phyloP scores from a whole-genome alignment of 257 asterid species.

The Solanum bulbocastanum region DNA sequence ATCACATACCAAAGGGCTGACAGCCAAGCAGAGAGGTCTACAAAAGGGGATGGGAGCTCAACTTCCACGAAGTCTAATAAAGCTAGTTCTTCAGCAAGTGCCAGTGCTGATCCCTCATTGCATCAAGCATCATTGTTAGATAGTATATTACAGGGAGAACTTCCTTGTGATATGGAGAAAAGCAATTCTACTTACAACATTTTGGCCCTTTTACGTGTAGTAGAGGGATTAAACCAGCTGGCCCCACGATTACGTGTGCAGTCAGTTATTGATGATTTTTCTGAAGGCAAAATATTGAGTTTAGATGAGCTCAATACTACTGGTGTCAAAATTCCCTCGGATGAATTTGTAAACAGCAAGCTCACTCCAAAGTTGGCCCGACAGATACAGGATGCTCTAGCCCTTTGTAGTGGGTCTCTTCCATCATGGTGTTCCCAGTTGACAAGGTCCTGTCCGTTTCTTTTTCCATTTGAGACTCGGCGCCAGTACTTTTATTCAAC shows the following conservation, averaged over 20 bases:
- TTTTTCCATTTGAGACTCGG: constrained; percentile 95
- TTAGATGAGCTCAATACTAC: constrained; percentile 35
- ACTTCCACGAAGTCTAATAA: constrained; percentile 51
- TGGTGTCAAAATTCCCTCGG: constrained; percentile 48
- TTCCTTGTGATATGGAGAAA: constrained; percentile 90
- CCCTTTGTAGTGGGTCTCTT: constrained; percentile 92
- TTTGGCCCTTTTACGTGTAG: constrained; percentile 79
- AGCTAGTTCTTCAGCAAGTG: constrained; percentile 42
- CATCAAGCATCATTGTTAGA: constrained; percentile 63
- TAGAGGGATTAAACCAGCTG: constrained; percentile 92
- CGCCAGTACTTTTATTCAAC: constrained; percentile 98
- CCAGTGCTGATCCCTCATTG: constrained; percentile 26
- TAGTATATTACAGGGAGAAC: constrained; percentile 91
- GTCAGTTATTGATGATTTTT: constrained; percentile 47
- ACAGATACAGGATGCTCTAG: constrained; percentile 95
- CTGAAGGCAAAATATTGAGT: constrained; percentile 57
- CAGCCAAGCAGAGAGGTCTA: constrained; percentile 46
- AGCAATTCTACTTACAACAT: constrained; percentile 80
- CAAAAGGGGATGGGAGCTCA: constrained; percentile 43
- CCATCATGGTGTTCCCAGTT: constrained; percentile 99
- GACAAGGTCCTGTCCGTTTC: constrained; percentile 94
- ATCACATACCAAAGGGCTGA: constrained; percentile 79
- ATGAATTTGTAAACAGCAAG: constrained; percentile 69
- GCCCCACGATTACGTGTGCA: constrained; percentile 68
- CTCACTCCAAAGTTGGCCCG: constrained; percentile 93